phyloP scores from a whole-genome alignment of 2,329 filamentous ascomycete species.

The Aspergillus caelatus region DNA sequence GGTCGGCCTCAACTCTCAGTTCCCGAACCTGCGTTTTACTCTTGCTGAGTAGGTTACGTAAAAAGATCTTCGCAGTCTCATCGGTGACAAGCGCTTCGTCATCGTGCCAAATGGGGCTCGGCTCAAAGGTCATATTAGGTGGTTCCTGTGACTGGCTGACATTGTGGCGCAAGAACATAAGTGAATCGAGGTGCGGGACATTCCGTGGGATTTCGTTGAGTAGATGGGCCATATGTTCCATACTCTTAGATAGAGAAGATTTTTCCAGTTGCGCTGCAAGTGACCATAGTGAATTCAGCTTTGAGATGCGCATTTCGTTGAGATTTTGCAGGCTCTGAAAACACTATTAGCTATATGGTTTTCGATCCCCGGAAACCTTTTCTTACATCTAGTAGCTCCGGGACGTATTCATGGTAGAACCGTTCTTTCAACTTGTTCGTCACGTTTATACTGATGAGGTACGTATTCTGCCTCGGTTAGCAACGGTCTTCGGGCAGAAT shows the following conservation, averaged over 20 bases:
- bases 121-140: slow-evolving; percentile 81
- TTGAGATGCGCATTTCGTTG: slow-evolving; percentile 81
- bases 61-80: slow-evolving; percentile 82
- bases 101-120: slow-evolving; percentile 96
- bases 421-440: slow-evolving; percentile 97
- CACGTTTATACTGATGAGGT: slow-evolving; percentile 92
- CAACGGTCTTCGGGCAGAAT: slow-evolving; percentile 10
- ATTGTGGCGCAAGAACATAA: slow-evolving; percentile 98
- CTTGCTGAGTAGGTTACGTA: slow-evolving; percentile 89
- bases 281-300: slow-evolving; percentile 84
- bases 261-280: slow-evolving; percentile 78
- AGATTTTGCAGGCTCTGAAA: slow-evolving; percentile 76
- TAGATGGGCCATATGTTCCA: slow-evolving; percentile 71
- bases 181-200: slow-evolving; percentile 83
- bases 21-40: slow-evolving; percentile 84
- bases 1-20: slow-evolving; percentile 79
- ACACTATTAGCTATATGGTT: slow-evolving; percentile 8
- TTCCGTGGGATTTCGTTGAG: slow-evolving; percentile 84
- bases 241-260: slow-evolving; percentile 74
- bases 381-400: slow-evolving; percentile 83
- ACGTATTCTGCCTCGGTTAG: slow-evolving; percentile 70
- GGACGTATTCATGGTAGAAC: slow-evolving; percentile 96
- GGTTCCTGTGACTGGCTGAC: slow-evolving; percentile 81
- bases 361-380: not conserved
- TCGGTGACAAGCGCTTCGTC: slow-evolving; percentile 85